Evolutionary conservation across 495 filamentous ascomycete genomes (phyloP), one percentile per base, ranked within the genome.

Genomic region (Neurospora hispaniola): DNA sequence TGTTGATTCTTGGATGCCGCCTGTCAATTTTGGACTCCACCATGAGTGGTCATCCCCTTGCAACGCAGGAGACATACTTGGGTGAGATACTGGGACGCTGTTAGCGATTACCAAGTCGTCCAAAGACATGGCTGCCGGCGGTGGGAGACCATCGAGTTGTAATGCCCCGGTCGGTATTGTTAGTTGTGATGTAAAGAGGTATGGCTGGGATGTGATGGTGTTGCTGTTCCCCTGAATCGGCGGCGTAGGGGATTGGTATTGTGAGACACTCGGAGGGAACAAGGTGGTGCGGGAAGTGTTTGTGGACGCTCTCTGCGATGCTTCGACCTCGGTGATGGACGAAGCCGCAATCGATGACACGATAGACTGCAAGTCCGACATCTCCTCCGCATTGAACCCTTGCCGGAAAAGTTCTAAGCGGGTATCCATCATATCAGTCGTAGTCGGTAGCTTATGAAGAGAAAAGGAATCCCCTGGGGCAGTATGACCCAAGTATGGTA

Each of bases 201-300:
- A 79, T 27, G 74, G 75, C n/a, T 46, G 72, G 2, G 76, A 31
- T 1, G 69, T 68, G 20, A 72, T 71, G 1, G 38, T 66, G 23
- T 69, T 74, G 42, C 23, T 69, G 16, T 46, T 31, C 10, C 39
- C 59, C 12, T 74, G 76, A 14, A 42, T 35, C 6, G 74, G 70
- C 0, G 74, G 10, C 4, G 70, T 70, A 6, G 73, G 23, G 6
- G 76, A 35, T n/a, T 73, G 73, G 31, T 75, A 77, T 1, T 70
- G 39, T 1, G 39, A 69, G 9, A 80, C 31, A 3, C 68, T 44
- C 5, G 72, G 43, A 35, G 42, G 72, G 41, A 78, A 80, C 9
- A 79, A 72, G 2, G 78, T 78, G 2, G 78, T 80, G n/a, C 71
- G 72, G 3, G 78, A 80, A 0, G 79, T 79, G 71, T 80, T 80